These are phyloP conservation scores for Pleurozium schreberi DNA, from an alignment of 225 moss, liverwort and hornwort species.

Conservation along the genomic window DNA sequence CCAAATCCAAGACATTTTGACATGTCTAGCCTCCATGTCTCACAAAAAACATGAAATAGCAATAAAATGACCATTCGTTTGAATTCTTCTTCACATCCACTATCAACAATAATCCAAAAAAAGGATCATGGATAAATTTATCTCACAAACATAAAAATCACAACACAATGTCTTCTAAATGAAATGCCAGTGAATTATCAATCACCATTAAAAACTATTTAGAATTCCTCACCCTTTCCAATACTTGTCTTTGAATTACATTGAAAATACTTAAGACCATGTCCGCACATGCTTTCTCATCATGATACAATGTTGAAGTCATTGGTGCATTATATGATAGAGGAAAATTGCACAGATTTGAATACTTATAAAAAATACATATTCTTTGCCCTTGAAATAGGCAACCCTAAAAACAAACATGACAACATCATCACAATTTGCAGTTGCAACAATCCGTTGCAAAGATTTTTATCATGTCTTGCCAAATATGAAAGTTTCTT, in stretches of 20 bases:
- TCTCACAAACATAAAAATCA: too few relatives aligned
- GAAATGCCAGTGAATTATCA: rapidly evolving
- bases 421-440: background rate
- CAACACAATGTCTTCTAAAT: too few relatives aligned
- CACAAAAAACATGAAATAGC: too few relatives aligned
- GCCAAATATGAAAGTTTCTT: rapidly evolving
- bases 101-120: too few relatives aligned
- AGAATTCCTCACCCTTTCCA: background rate
- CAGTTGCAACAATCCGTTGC: rapidly evolving
- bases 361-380: background rate
- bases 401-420: rapidly evolving
- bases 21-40: too few relatives aligned
- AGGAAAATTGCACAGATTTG: background rate
- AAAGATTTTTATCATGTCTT: background rate
- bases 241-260: background rate
- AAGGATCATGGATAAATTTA: too few relatives aligned
- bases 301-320: background rate
- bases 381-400: background rate
- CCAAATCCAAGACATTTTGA: too few relatives aligned
- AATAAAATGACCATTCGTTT: too few relatives aligned
- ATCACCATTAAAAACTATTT: background rate
- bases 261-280: background rate
- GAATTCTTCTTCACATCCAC: too few relatives aligned
- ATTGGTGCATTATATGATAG: background rate
- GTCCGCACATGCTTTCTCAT: background rate